Evolutionary conservation across 176 grass and related monocot species (phyloP).

Genomic region (Oryza longistaminata): DNA sequence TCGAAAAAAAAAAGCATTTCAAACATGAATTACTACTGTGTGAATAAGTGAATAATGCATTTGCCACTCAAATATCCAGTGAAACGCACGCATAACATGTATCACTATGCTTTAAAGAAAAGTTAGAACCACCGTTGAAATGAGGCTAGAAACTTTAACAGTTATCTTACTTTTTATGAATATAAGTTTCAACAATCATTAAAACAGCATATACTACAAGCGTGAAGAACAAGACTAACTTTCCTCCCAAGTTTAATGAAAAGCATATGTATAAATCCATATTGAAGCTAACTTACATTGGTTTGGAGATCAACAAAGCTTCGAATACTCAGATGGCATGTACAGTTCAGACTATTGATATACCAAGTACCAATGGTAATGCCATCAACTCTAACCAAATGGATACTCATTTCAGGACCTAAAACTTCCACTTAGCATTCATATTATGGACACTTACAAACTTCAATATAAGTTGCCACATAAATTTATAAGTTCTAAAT

Average conservation of each 20-base stretch:
- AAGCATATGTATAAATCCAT: background rate
- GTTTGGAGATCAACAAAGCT: background rate
- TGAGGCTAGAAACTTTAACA: background rate
- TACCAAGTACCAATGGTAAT: background rate
- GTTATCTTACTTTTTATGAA: background rate
- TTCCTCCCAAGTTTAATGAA: background rate
- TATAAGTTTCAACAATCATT: background rate
- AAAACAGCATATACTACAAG: background rate
- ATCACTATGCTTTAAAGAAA: background rate
- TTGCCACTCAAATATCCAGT: background rate
- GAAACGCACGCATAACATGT: background rate
- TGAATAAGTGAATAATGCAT: background rate
- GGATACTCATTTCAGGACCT: background rate
- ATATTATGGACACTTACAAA: background rate
- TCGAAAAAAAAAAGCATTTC: background rate
- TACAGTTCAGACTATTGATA: background rate
- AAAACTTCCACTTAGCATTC: background rate
- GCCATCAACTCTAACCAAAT: background rate
- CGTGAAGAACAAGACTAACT: background rate
- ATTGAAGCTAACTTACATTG: background rate
- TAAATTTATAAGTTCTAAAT: background rate
- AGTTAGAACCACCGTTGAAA: background rate
- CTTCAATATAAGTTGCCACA: background rate
- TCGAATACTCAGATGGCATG: background rate
- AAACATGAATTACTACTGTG: background rate